A percentile compares a stretch with the other conserved stretches of the same genome.
Conservation (phyloP, 495 filamentous ascomycete species). For the Neurospora sp. region DNA sequence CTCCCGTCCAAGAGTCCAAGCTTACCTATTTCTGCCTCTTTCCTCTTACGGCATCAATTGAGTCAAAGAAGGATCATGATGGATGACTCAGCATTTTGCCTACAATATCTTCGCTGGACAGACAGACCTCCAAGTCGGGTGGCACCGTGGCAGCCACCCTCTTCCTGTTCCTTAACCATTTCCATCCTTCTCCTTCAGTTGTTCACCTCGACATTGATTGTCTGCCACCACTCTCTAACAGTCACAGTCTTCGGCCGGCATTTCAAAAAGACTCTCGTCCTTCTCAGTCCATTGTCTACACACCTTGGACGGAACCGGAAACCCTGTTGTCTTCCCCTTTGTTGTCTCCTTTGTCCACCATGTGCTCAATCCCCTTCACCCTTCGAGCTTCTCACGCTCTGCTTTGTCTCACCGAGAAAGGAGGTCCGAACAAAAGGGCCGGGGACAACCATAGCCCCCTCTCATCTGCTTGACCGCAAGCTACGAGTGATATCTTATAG, state of each 20-base stretch:
- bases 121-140: neutral
- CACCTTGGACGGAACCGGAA: neutral
- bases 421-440: neutral
- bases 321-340: neutral
- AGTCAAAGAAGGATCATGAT: too few relatives aligned
- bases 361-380: neutral
- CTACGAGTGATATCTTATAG: neutral
- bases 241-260: neutral
- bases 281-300: neutral
- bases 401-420: neutral
- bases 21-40: neutral
- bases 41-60: neutral
- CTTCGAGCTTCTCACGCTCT: neutral
- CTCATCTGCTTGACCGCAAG: neutral
- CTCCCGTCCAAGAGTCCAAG: neutral
- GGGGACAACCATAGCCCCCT: neutral
- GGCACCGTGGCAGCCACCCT: neutral
- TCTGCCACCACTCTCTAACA: neutral
- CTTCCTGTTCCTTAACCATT: neutral
- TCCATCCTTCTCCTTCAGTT: neutral
- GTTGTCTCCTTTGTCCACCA: neutral
- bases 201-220: neutral
- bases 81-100: neutral
- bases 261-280: neutral
- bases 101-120: neutral